Evolutionary conservation across 2,329 filamentous ascomycete species (phyloP), one percentile per base, ranked within the genome.

Genomic region (Ophiostoma australiae): DNA sequence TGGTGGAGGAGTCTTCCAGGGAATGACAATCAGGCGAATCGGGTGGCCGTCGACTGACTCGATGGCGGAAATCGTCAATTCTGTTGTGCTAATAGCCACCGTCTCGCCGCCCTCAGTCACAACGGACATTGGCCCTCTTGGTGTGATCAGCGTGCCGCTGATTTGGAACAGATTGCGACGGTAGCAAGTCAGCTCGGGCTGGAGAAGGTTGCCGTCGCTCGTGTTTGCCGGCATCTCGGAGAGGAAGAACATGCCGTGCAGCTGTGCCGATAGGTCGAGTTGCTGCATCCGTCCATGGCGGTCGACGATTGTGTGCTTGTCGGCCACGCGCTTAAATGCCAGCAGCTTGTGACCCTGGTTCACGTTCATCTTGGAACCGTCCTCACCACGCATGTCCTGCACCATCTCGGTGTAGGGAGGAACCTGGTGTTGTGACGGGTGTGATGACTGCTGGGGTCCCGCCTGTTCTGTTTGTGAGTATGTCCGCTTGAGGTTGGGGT

Each of bases 161-260:
- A 97, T 96, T 80, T 97, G 94, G 80, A 98, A 98, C 68, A 98
- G 84, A 78, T 98, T 98, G 67, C 94, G 89, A 74, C 94, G 91
- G 80, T 98, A 98, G 84, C 94, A 98, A 3, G 94, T 98, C 78
- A 98, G 81, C 81, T 98, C 94, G 69, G 88, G 92, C 78, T 91
- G 90, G 68, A 89, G 82, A 67, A 85, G 78, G 66, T 80, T 82
- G 72, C 85, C 86, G 74, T 90, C 87, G 74, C 79, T 83, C 70
- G 83, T 81, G 73, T 84, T 88, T 76, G 90, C 86, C 1, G 90
- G 89, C 82, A 91, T 91, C 78, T 94, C 91, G 39, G 91, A 93
- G 41, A 94, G 83, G 79, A 94, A 94, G 82, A 94, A 94, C 91
- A 94, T 94, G 82, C 91, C 91, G 77, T 94, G 91, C 39, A 94